Base-by-base conservation (phyloP, 768 basidiomycete species). In the Agrocybe chaxingu region DNA sequence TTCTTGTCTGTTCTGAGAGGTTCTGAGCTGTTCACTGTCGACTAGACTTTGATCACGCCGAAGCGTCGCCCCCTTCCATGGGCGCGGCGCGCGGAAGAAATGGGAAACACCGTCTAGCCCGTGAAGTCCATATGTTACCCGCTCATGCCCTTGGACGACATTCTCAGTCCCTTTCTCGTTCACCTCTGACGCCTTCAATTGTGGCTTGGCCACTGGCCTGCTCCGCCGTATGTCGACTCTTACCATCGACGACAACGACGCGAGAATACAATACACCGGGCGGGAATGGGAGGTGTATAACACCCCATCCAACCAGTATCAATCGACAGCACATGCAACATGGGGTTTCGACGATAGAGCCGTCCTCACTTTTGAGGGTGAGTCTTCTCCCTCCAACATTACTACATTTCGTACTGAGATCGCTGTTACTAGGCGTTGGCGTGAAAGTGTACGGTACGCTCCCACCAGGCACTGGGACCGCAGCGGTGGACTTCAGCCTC, bases 161-260 rank as follows among this genome's bases (percentile, higher is more conserved):
- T 5, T 24, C 24, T 16, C 3, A 24, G 3, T 24, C 24, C 5
- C 24, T 24, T 24, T 24, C 24, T 24, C 24, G 24, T 24, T 3
- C 24, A 24, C 24, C 24, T 24, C 24, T 24, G 24, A 24, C 24
- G 24, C 24, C 24, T 5, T 24, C 24, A 24, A 24, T 24, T 24
- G 24, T 24, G 24, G 24, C 24, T 31, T n/a, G 11, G n/a, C 42
- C 24, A 10, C n/a, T 29, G 42, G 42, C 16, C 16, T 16, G 16
- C 16, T 16, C 16, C 16, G 16, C 24, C 40, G 13, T 42, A 18
- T 33, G 19, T 19, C 36, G 36, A 44, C 16, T 16, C 31, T 54
- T 9, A 42, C 38, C 6, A 46, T 54, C n/a, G 48, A 54, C 44
- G 53, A 54, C 44, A 54, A 54, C 37, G 53, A 54, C 38, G 7